phyloP scores from a whole-genome alignment of 2,329 filamentous ascomycete species.

The Dothideomycetes sp. region DNA sequence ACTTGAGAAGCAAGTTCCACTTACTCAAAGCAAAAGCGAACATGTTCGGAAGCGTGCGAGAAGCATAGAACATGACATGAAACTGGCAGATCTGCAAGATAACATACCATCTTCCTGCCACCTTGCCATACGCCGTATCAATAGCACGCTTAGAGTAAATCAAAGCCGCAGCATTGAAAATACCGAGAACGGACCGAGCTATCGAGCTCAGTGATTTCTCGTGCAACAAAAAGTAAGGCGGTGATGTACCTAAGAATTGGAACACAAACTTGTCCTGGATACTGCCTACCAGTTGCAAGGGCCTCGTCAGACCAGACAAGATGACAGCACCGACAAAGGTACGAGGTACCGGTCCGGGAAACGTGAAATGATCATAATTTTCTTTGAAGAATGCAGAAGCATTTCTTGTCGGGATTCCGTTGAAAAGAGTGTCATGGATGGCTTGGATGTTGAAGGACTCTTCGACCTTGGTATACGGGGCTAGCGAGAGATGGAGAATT shows the following conservation, averaged over 20 bases:
- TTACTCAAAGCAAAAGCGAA: constrained; percentile 82
- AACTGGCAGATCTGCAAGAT: constrained; percentile 77
- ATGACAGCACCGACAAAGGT: constrained; percentile 78
- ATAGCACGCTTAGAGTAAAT: constrained; percentile 57
- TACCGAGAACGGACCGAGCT: constrained; percentile 69
- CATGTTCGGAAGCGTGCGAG: constrained; percentile 88
- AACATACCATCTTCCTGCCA: constrained; percentile 68
- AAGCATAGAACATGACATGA: constrained; percentile 86
- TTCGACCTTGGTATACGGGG: constrained; percentile 95
- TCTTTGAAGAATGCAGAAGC: constrained; percentile 28
- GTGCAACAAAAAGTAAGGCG: background rate
- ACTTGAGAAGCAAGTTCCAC: constrained; percentile 26
- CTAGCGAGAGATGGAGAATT: constrained; percentile 29
- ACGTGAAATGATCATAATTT: constrained; percentile 82
- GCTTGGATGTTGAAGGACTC: constrained; percentile 98
- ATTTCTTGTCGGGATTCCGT: constrained; percentile 48
- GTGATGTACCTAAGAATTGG: constrained; percentile 45
- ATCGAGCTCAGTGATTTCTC: background rate
- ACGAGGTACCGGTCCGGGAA: constrained; percentile 83
- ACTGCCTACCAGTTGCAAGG: constrained; percentile 37
- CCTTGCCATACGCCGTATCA: constrained; percentile 56
- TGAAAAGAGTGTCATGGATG: constrained; percentile 75
- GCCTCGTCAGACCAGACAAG: constrained; percentile 63
- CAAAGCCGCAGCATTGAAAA: constrained; percentile 63
- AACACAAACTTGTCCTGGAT: constrained; percentile 35